A percentile compares a stretch with the other conserved stretches of the same genome.
phyloP scores from a whole-genome alignment of 257 asterid species.

The Gentiana straminea region DNA sequence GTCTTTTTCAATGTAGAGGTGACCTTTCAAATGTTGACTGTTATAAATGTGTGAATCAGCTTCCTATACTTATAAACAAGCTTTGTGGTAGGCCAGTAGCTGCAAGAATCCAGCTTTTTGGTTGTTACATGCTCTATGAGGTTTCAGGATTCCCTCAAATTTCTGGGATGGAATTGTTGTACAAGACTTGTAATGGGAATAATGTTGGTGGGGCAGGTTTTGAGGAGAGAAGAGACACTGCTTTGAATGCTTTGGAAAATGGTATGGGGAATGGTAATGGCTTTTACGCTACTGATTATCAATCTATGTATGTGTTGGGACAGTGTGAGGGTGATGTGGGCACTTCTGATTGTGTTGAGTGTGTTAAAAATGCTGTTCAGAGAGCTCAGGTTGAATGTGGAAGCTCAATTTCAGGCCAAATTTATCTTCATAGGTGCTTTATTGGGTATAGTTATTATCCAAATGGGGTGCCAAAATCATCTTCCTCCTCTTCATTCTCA shows the following conservation, averaged over 20 bases:
- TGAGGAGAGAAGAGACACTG: slow-evolving; percentile 82
- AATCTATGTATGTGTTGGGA: slow-evolving; percentile 66
- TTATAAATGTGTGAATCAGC: slow-evolving; percentile 65
- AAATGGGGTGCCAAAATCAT: slow-evolving; percentile 55
- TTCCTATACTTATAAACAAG: slow-evolving; percentile 77
- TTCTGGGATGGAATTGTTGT: slow-evolving; percentile 89
- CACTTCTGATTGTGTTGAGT: slow-evolving; percentile 64
- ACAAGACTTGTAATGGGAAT: slow-evolving; percentile 68
- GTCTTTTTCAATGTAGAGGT: slow-evolving; percentile 90
- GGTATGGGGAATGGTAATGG: slow-evolving; percentile 55
- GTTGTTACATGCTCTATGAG: slow-evolving; percentile 89
- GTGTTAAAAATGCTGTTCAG: slow-evolving; percentile 85
- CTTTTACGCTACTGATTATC: slow-evolving; percentile 52
- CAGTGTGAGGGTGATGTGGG: slow-evolving; percentile 97
- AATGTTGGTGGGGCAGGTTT: slow-evolving; percentile 70
- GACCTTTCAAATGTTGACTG: slow-evolving; percentile 81
- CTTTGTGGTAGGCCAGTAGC: slow-evolving; percentile 83
- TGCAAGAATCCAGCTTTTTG: slow-evolving; percentile 81
- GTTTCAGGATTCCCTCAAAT: slow-evolving; percentile 76
- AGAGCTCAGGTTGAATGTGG: slow-evolving; percentile 98
- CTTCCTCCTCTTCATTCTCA: slow-evolving; percentile 54
- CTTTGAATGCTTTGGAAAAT: slow-evolving; percentile 50
- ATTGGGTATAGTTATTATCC: slow-evolving; percentile 56
- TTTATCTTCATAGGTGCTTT: slow-evolving; percentile 78
- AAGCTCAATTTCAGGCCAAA: slow-evolving; percentile 74